phyloP scores from a whole-genome alignment of 495 filamentous ascomycete genomes.

The Xylaria cubensis region DNA sequence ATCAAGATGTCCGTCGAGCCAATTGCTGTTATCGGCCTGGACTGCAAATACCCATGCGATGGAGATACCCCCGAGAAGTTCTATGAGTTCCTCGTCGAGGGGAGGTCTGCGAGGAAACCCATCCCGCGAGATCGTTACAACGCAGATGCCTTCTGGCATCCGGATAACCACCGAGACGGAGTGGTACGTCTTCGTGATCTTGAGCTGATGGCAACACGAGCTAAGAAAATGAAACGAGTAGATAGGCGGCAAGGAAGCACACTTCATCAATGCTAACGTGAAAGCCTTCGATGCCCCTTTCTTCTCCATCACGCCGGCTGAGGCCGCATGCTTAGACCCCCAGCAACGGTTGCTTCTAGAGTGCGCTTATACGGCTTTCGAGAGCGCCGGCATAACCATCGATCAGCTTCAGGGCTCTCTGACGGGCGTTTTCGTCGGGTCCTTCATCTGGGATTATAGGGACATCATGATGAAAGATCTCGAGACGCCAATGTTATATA shows the following conservation, averaged over 20 bases:
- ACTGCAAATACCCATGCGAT: constrained; percentile 48
- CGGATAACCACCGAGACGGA: constrained; percentile 4
- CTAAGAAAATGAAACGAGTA: not conserved
- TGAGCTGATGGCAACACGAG: not conserved
- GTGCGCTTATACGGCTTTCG: not conserved
- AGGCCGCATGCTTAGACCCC: not conserved
- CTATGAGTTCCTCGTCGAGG: constrained; percentile 52
- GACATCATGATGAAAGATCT: not conserved
- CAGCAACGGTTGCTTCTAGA: constrained; percentile 1
- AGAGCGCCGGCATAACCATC: not conserved
- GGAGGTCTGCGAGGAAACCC: constrained; percentile 42
- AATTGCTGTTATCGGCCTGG: constrained; percentile 54
- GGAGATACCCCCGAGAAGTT: constrained; percentile 50
- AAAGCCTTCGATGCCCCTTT: not conserved
- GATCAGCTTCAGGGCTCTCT: not conserved
- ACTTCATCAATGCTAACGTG: not conserved
- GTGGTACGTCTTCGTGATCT: constrained; percentile 1
- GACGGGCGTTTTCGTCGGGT: not conserved
- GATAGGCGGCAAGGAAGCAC: constrained; percentile 2
- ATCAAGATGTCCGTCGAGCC: constrained; percentile 11
- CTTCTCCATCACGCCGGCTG: not conserved
- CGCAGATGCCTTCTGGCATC: constrained; percentile 30
- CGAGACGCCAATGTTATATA: not conserved
- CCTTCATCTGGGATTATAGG: not conserved
- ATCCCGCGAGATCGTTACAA: constrained; percentile 31